Base-by-base conservation (phyloP, 768 basidiomycete species). In the Pisolithus albus region DNA sequence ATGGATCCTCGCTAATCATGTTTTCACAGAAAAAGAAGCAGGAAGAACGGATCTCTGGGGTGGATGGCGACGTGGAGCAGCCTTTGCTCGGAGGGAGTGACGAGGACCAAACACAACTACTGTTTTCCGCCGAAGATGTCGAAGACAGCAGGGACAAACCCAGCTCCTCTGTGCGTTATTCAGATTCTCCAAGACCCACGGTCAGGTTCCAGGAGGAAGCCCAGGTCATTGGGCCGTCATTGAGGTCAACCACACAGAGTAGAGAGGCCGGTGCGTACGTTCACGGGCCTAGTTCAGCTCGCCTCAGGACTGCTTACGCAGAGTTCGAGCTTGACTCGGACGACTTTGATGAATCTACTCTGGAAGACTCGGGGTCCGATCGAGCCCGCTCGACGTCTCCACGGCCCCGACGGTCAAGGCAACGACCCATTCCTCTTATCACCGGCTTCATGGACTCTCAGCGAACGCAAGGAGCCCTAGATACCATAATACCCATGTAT, bases 261-360 rank as follows among this genome's bases (percentile, higher is more conserved):
- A 83, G 91, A 51, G 90, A 92, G 73, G 74, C 82, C 65, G 87
- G 89, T 91, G 64, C 66, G 86, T 81, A 62, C 56, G 65, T 67
- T 52, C 18, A 23, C 45, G n/a, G 5, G 26, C 46, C 49, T 43
- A 36, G 32, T 45, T 52, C 45, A 38, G 18, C 47, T 41, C 28
- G 15, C 30, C 51, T 63, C 45, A 56, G 49, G 19, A 54, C 42
- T 54, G 36, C 45, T 2, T 41, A 28, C 46, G 5, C 59, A 93
- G 91, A 88, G 62, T 95, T 75, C 65, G 92, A 94, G 11, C 78
- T 88, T 18, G 92, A 94, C 61, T 74, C 81, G 0, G 91, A 93
- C 64, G 89, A 90, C 19, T 68, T 92, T 11, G 88, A 90, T 49
- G 84, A 84, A 58, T 54, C 70, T 0, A 39, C 65, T 28, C 57